Conservation (phyloP, 495 filamentous ascomycete genomes). For the Penicillium mononematosum region DNA sequence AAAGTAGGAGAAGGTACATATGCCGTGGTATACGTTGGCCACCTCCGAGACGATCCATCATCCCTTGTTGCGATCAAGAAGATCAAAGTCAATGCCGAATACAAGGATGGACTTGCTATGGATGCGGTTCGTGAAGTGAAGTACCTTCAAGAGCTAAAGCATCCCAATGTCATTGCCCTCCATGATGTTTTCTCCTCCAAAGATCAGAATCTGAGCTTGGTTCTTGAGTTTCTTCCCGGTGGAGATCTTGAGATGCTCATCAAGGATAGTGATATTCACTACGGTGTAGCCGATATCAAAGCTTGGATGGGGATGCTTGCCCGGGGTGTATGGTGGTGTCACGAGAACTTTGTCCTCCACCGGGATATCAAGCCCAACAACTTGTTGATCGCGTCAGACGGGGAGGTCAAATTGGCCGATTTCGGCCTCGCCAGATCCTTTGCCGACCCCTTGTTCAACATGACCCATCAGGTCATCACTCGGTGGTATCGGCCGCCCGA, state of each 20-base stretch:
- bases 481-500: conserved; percentile 96
- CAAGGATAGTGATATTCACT: conserved; percentile 73
- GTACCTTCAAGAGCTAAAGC: conserved; percentile 88
- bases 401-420: conserved; percentile 93
- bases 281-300: conserved; percentile 84
- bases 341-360: conserved; percentile 90
- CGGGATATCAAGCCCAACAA: conserved; percentile 99
- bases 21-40: conserved; percentile 88
- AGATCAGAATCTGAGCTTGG: conserved; percentile 88
- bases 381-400: conserved; percentile 86
- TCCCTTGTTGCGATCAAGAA: conserved; percentile 92
- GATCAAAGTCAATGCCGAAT: conserved; percentile 89
- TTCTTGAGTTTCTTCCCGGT: conserved; percentile 85
- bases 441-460: conserved; percentile 79
- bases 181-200: conserved; percentile 91
- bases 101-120: conserved; percentile 80
- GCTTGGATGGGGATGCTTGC: conserved; percentile 97
- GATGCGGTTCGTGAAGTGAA: conserved; percentile 96
- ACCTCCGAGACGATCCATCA: conserved; percentile 64
- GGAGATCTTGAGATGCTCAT: conserved; percentile 95
- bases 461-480: conserved; percentile 96
- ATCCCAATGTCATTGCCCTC: conserved; percentile 92
- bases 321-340: conserved; percentile 95
- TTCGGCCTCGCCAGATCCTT: conserved; percentile 91
- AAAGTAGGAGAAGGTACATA: conserved; percentile 97